phyloP scores from a whole-genome alignment of 2,329 filamentous ascomycete species.

The Cladosporium austrohemisphaericum region DNA sequence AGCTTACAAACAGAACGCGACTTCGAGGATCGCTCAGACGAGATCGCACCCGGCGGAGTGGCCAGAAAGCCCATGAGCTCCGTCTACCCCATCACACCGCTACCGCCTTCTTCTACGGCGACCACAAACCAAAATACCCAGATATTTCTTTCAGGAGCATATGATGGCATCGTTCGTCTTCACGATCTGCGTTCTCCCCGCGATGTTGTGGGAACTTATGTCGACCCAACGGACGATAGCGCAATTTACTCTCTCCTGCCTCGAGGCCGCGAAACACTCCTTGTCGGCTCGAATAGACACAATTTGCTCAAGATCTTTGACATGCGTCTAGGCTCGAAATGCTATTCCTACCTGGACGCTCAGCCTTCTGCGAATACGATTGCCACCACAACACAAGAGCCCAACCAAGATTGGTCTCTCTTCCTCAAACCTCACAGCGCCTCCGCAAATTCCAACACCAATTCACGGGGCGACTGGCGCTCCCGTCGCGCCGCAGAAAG shows the following conservation, averaged over 20 bases:
- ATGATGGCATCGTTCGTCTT: slow-evolving; percentile 55
- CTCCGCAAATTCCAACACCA: slow-evolving; percentile 10
- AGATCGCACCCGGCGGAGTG: slow-evolving; percentile 10
- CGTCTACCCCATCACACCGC: slow-evolving; percentile 45
- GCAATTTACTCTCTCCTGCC: slow-evolving; percentile 57
- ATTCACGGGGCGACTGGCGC: slow-evolving; percentile 6
- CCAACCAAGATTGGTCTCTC: slow-evolving; percentile 39
- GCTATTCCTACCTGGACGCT: slow-evolving; percentile 31
- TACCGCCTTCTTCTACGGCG: slow-evolving; percentile 31
- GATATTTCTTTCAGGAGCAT: slow-evolving; percentile 58
- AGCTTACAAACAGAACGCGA: slow-evolving; percentile 24
- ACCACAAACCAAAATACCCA: slow-evolving; percentile 40
- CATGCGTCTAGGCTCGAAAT: slow-evolving; percentile 46
- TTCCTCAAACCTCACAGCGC: slow-evolving; percentile 39
- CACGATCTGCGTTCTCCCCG: slow-evolving; percentile 57
- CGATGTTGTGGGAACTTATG: slow-evolving; percentile 46
- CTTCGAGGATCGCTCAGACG: slow-evolving; percentile 18
- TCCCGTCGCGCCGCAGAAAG: slow-evolving; percentile 21
- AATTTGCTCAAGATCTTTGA: slow-evolving; percentile 61
- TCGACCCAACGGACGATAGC: slow-evolving; percentile 55
- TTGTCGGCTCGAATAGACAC: slow-evolving; percentile 56
- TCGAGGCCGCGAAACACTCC: slow-evolving; percentile 54
- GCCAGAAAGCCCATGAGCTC: slow-evolving; percentile 36
- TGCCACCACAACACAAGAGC: background rate
- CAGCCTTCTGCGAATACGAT: background rate